Evolutionary conservation across 306 rosid species (phyloP).

Genomic region (Ochetophila trinervis): DNA sequence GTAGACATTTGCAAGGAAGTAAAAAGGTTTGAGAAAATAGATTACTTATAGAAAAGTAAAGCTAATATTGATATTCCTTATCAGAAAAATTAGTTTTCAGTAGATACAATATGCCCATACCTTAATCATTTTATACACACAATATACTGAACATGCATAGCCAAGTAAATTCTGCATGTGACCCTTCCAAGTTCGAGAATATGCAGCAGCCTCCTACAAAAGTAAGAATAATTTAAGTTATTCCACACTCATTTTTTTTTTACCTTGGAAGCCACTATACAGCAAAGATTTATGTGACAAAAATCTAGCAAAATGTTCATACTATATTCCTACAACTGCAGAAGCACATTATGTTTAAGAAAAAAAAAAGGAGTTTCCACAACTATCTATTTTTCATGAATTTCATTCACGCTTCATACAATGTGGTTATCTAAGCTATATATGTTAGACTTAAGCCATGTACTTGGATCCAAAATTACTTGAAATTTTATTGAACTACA

Average conservation of each 20-base stretch:
- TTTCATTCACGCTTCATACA: not conserved
- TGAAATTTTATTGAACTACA: not conserved
- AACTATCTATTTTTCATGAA: too few relatives aligned
- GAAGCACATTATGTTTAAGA: not conserved
- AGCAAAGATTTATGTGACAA: not conserved
- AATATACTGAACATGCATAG: slow-evolving; percentile 92
- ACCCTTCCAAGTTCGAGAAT: slow-evolving; percentile 97
- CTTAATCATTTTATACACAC: slow-evolving; percentile 98
- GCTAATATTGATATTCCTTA: not conserved
- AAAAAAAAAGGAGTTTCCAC: too few relatives aligned
- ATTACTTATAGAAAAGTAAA: not conserved
- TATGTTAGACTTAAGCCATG: not conserved
- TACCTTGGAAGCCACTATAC: not conserved
- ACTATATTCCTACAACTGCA: not conserved
- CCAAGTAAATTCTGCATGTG: slow-evolving; percentile 97
- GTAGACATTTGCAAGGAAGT: slow-evolving; percentile 6
- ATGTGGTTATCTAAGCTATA: not conserved
- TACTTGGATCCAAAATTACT: not conserved
- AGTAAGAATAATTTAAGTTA: slow-evolving; percentile 21
- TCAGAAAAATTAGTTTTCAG: not conserved
- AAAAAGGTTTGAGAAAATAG: not conserved
- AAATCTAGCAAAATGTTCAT: not conserved
- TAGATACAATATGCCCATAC: slow-evolving; percentile 32
- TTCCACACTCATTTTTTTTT: not conserved
- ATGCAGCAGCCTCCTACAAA: slow-evolving; percentile 97